phyloP scores from a whole-genome alignment of 768 basidiomycete species.

The Strobilomyces confusus region DNA sequence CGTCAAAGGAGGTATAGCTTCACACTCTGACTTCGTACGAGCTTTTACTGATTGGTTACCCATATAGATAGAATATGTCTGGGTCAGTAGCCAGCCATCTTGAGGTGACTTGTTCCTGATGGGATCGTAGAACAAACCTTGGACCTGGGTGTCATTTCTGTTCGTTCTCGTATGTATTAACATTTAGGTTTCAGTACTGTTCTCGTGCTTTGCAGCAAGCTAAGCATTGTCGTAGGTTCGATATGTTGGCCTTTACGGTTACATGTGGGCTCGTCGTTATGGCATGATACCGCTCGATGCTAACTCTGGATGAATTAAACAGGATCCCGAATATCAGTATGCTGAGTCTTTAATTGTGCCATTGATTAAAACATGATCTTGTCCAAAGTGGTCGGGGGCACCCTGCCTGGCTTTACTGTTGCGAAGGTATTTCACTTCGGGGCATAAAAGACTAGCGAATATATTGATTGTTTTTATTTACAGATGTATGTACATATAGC shows the following conservation, averaged over 20 bases:
- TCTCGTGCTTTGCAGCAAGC: neutral
- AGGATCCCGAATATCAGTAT: neutral
- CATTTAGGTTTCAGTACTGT: neutral
- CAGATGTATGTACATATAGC: constrained; percentile 2
- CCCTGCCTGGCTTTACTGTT: neutral
- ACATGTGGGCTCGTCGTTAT: neutral
- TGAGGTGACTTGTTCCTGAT: neutral
- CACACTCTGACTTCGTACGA: too few relatives aligned
- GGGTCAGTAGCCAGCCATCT: neutral
- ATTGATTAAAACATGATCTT: neutral
- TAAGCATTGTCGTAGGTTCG: neutral
- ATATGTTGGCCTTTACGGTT: neutral
- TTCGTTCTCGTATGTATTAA: neutral
- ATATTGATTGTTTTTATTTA: neutral
- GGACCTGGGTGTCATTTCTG: neutral
- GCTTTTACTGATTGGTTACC: neutral
- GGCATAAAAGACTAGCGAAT: too few relatives aligned
- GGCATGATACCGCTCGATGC: neutral
- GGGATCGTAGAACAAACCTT: neutral
- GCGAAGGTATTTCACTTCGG: neutral
- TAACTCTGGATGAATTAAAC: neutral
- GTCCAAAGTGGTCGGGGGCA: constrained; percentile 2
- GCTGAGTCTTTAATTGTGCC: neutral
- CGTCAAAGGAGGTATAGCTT: neutral
- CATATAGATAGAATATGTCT: neutral